Evolutionary conservation across 345 rosid genomes (phyloP).

Genomic region (Euphorbia pulcherrima): DNA sequence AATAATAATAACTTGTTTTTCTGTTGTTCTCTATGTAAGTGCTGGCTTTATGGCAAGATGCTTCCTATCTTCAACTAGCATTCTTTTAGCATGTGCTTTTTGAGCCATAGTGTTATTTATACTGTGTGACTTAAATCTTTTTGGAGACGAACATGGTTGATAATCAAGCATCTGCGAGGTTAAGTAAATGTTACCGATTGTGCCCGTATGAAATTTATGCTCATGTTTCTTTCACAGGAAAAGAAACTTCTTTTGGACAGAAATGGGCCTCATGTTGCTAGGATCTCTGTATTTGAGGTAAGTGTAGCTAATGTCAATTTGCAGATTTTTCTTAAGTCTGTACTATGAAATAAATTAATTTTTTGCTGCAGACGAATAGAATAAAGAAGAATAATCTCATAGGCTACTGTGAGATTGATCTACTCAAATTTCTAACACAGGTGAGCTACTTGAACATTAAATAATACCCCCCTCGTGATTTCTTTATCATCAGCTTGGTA

Average conservation of each 20-base stretch:
- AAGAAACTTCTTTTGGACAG: conserved; percentile 84
- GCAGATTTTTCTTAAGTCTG: not conserved
- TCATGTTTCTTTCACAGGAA: conserved; percentile 47
- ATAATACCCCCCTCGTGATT: not conserved
- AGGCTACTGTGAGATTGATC: conserved; percentile 80
- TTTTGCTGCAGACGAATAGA: conserved; percentile 70
- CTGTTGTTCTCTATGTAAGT: not conserved
- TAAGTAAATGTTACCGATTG: not conserved
- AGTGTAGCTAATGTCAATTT: conserved; percentile 8
- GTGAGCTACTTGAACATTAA: conserved; percentile 34
- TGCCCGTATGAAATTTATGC: conserved; percentile 11
- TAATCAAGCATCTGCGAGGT: not conserved
- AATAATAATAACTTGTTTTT: not conserved
- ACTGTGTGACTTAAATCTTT: not conserved
- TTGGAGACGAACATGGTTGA: not conserved
- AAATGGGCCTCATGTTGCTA: conserved; percentile 73
- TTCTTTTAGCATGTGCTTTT: not conserved
- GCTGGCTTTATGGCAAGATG: not conserved
- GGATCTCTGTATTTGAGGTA: conserved; percentile 87
- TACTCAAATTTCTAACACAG: conserved; percentile 57
- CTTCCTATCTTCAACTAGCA: not conserved
- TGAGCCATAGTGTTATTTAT: not conserved
- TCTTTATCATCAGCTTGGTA: not conserved
- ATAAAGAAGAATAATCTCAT: conserved; percentile 63
- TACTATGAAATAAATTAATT: not conserved